Evolutionary conservation across 306 rosid species (phyloP).

Genomic region (Prunus mongolica): DNA sequence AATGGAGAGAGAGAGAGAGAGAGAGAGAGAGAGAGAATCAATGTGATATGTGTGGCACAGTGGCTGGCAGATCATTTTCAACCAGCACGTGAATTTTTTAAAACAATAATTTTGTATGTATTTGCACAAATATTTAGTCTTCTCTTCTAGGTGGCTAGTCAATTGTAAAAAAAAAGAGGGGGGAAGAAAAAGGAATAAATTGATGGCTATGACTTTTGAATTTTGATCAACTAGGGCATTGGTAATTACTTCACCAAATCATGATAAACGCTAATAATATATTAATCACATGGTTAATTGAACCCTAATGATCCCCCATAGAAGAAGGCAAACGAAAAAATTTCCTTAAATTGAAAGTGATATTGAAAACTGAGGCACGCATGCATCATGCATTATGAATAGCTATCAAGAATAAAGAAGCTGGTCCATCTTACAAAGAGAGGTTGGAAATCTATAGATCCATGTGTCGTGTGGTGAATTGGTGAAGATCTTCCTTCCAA

Average conservation of each 20-base stretch:
- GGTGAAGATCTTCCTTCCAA: background rate
- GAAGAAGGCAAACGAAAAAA: background rate
- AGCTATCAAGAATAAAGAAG: background rate
- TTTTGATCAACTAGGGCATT: background rate
- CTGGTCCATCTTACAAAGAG: background rate
- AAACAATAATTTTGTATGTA: background rate
- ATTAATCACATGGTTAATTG: slow-evolving; percentile 4
- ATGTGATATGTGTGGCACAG: too few species aligned
- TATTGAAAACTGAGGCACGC: background rate
- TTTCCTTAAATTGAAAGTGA: background rate
- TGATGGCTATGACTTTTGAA: background rate
- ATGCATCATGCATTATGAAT: background rate
- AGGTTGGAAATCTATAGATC: background rate
- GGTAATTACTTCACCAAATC: background rate
- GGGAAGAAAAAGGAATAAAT: background rate
- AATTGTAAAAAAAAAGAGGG: background rate
- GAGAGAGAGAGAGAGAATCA: too few species aligned
- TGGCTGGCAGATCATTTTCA: too few species aligned
- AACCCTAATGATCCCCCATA: background rate
- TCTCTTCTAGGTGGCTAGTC: background rate
- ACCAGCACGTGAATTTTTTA: too few species aligned
- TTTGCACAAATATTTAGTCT: background rate
- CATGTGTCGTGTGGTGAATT: background rate
- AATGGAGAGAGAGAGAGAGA: too few species aligned
- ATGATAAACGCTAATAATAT: background rate